phyloP scores from a whole-genome alignment of 345 rosid species.

The Eucalyptus fibrosa region DNA sequence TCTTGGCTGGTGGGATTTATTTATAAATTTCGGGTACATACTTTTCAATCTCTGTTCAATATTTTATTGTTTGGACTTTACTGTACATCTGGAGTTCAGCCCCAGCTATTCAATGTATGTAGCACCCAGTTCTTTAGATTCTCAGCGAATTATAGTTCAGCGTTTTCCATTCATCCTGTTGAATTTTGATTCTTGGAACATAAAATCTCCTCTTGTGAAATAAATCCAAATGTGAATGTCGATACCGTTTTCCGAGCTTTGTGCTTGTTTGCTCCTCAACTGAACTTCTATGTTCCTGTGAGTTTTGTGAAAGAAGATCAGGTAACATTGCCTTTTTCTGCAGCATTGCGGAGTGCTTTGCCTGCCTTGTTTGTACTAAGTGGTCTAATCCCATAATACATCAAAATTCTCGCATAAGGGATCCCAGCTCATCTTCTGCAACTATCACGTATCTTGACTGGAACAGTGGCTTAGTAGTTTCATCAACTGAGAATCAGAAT shows the following conservation, averaged over 20 bases:
- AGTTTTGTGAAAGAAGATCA: not conserved
- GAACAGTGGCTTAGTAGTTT: slow-evolving; percentile 75
- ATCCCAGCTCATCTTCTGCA: slow-evolving; percentile 50
- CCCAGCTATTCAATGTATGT: not conserved
- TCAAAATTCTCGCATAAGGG: slow-evolving; percentile 35
- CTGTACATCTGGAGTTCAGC: not conserved
- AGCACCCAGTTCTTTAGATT: not conserved
- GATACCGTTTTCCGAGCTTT: not conserved
- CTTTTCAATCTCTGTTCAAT: not conserved
- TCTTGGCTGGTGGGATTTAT: slow-evolving; percentile 97
- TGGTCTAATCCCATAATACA: slow-evolving; percentile 95
- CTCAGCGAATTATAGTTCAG: not conserved
- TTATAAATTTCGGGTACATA: slow-evolving; percentile 72
- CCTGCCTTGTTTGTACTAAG: slow-evolving; percentile 88
- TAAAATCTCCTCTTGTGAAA: not conserved
- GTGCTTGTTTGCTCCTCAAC: not conserved
- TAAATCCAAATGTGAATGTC: not conserved
- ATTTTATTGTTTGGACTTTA: not conserved
- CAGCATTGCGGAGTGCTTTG: slow-evolving; percentile 95
- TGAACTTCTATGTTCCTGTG: not conserved
- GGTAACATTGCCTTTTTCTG: not conserved
- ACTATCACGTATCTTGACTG: slow-evolving; percentile 72
- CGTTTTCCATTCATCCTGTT: not conserved
- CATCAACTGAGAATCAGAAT: slow-evolving; percentile 47
- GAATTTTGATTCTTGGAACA: not conserved